These are phyloP conservation scores for Aspergillus baeticus DNA, from an alignment of 495 filamentous ascomycete genomes.

Conservation along the genomic window DNA sequence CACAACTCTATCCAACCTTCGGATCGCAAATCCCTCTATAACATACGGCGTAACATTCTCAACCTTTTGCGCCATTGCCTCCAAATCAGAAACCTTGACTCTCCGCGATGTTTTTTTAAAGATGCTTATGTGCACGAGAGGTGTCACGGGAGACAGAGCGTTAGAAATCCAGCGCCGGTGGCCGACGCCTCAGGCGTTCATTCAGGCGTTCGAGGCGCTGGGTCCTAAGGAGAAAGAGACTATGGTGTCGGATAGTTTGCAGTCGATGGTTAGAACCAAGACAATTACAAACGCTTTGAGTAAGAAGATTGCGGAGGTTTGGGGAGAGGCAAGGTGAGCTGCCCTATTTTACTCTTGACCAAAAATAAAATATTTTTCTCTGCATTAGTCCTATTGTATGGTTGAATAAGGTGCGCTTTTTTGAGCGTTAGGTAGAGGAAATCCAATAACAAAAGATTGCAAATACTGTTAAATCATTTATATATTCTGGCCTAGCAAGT, in stretches of 20 bases:
- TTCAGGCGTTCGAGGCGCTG: constrained; percentile 63
- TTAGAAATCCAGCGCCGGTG: constrained; percentile 75
- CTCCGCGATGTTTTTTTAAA: constrained; percentile 77
- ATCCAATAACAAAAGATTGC: too few species aligned
- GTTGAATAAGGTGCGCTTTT: too few species aligned
- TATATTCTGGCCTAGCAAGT: too few species aligned
- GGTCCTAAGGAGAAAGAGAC: constrained; percentile 45
- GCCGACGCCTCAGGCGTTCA: constrained; percentile 67
- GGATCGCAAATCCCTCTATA: constrained; percentile 41
- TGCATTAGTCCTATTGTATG: too few species aligned
- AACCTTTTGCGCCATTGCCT: constrained; percentile 68
- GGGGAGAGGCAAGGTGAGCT: constrained; percentile 43
- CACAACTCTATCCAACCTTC: constrained; percentile 59
- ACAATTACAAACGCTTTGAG: constrained; percentile 65
- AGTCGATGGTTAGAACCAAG: constrained; percentile 61
- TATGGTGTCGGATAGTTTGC: constrained; percentile 53
- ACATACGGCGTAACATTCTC: constrained; percentile 68
- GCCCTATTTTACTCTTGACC: too few species aligned
- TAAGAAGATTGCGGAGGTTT: constrained; percentile 71
- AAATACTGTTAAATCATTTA: too few species aligned
- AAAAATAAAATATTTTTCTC: too few species aligned
- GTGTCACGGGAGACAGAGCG: constrained; percentile 79
- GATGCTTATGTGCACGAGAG: constrained; percentile 82
- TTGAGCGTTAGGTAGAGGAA: too few species aligned
- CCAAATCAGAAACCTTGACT: constrained; percentile 72